Conservation (phyloP, 345 rosid species). For the Draba incana region DNA sequence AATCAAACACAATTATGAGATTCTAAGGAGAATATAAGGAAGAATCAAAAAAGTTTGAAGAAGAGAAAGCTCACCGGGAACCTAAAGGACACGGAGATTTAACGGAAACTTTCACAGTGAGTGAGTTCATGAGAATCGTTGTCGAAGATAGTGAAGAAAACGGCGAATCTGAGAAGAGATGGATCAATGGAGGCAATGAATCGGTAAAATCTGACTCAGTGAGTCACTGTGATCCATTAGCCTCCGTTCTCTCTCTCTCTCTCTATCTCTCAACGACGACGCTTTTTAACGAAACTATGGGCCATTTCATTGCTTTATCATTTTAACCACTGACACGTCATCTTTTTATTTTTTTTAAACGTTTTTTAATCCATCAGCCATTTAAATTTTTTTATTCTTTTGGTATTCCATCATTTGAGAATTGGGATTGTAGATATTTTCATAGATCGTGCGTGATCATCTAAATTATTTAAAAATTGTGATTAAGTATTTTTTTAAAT, state of each 20-base stretch:
- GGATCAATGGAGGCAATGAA: constrained; percentile 32
- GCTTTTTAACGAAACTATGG: constrained; percentile 20
- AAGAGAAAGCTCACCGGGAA: constrained; percentile 27
- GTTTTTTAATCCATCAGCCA: background rate
- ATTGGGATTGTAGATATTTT: too few species aligned
- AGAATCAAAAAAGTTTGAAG: constrained; percentile 3
- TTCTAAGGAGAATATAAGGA: background rate
- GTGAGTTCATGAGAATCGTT: background rate
- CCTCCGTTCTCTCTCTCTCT: constrained; percentile 10
- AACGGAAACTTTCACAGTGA: background rate
- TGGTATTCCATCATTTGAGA: background rate
- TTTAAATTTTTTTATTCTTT: background rate
- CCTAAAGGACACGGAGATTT: background rate
- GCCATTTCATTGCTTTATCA: background rate
- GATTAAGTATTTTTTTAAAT: too few species aligned
- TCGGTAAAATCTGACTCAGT: constrained; percentile 35
- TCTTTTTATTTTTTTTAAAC: background rate
- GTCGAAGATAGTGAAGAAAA: constrained; percentile 7
- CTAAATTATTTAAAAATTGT: too few species aligned
- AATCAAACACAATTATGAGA: constrained; percentile 11
- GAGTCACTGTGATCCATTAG: constrained; percentile 35
- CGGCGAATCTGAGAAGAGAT: constrained; percentile 4
- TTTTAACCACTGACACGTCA: constrained; percentile 28
- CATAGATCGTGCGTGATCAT: too few species aligned
- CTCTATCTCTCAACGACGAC: constrained; percentile 19